Conservation (phyloP, 2,329 filamentous ascomycete genomes). For the Aspergillus sp. region DNA sequence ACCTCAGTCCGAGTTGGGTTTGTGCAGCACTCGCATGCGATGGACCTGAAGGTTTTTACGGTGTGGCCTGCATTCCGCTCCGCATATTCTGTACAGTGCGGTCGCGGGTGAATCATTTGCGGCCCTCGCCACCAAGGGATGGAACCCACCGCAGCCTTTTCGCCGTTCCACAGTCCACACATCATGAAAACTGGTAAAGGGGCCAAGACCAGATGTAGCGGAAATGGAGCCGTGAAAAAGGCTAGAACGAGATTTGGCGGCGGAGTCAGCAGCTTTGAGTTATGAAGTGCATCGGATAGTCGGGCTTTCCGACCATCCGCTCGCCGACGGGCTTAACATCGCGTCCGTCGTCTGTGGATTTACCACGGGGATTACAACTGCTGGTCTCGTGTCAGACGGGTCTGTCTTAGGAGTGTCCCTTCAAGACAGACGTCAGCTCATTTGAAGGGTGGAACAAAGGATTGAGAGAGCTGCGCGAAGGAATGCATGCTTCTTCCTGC, state of each 20-base stretch:
- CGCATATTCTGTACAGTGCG: too few relatives aligned
- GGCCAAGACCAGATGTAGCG: not conserved
- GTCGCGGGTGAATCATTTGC: not conserved
- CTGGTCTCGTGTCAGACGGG: not conserved
- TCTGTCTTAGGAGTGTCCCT: not conserved
- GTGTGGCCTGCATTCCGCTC: too few relatives aligned
- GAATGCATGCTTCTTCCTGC: not conserved
- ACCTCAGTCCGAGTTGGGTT: not conserved
- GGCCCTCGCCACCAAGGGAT: not conserved
- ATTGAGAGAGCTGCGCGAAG: not conserved
- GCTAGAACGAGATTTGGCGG: not conserved
- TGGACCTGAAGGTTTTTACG: not conserved
- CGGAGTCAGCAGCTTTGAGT: not conserved
- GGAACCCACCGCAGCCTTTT: not conserved
- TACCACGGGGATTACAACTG: not conserved
- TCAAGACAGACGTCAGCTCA: not conserved
- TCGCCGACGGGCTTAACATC: not conserved
- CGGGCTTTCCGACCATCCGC: constrained; percentile 10
- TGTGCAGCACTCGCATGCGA: not conserved
- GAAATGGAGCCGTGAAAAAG: not conserved
- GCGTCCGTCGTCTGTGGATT: not conserved
- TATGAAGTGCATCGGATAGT: constrained; percentile 13
- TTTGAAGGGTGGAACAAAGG: not conserved
- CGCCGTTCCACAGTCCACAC: not conserved
- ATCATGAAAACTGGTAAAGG: not conserved